Percentiles rank a stretch among this genome's conserved stretches.
phyloP scores from a whole-genome alignment of 148 eudicot genomes.

The Cornus suecica region DNA sequence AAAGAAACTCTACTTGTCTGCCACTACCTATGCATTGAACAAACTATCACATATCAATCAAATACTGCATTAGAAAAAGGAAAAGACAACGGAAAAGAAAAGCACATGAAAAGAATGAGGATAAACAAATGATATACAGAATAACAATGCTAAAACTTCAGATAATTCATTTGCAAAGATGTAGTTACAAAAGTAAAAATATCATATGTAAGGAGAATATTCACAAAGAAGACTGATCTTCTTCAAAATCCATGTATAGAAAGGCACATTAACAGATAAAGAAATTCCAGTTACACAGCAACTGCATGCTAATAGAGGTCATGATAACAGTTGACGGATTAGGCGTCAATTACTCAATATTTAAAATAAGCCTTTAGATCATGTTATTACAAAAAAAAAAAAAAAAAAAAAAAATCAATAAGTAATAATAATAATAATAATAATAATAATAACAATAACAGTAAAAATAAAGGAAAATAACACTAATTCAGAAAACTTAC shows the following conservation, averaged over 20 bases:
- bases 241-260: background rate
- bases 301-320: background rate
- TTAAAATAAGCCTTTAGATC: background rate
- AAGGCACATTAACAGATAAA: background rate
- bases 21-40: background rate
- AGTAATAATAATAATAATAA: no score
- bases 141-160: background rate
- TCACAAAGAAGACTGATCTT: background rate
- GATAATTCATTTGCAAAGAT: background rate
- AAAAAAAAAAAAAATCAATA: constrained; percentile 1
- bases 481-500: constrained; percentile 44
- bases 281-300: background rate
- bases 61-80: background rate
- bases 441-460: no score
- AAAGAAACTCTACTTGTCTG: background rate
- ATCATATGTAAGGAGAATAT: background rate
- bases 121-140: background rate
- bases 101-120: background rate
- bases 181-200: background rate
- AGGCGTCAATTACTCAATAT: no score
- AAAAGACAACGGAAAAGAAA: no score
- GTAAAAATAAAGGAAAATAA: no score
- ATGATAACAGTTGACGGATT: no score
- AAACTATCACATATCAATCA: background rate
- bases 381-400: background rate